A percentile compares a stretch with the other conserved stretches of the same genome.
phyloP scores from a whole-genome alignment of 2,329 filamentous ascomycete genomes.

The Hypoxylon sp. region DNA sequence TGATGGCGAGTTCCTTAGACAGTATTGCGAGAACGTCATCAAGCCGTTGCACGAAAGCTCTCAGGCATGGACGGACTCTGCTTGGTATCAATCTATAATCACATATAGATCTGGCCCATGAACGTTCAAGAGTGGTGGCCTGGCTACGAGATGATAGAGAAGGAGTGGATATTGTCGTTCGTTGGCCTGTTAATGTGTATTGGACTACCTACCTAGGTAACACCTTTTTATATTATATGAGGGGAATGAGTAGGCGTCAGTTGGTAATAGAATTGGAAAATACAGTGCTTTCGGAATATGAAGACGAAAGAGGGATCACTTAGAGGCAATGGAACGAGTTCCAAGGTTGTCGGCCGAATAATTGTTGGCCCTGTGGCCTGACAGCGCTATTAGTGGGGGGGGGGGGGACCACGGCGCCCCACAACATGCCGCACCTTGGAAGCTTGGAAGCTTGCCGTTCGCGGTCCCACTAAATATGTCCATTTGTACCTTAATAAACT shows the following conservation, averaged over 20 bases:
- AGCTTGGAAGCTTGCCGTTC: conserved; percentile 4
- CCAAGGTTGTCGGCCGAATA: too few species aligned
- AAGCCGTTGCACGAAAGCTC: conserved; percentile 8
- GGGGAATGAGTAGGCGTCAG: background rate
- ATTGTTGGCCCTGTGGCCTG: too few species aligned
- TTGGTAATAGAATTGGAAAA: too few species aligned
- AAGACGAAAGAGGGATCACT: too few species aligned
- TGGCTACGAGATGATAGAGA: background rate
- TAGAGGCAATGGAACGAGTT: too few species aligned
- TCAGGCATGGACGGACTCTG: background rate
- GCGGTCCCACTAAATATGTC: background rate
- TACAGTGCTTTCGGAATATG: too few species aligned
- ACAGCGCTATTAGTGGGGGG: conserved; percentile 1
- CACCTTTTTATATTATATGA: too few species aligned
- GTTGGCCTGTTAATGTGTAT: background rate
- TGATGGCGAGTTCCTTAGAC: conserved; percentile 1
- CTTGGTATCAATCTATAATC: background rate
- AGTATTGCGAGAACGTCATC: conserved; percentile 17
- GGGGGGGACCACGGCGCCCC: background rate
- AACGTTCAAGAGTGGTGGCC: background rate
- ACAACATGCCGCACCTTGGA: background rate
- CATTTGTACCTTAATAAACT: background rate
- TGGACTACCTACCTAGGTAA: too few species aligned
- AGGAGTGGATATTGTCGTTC: background rate
- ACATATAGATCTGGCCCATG: background rate